Evolutionary conservation across 768 basidiomycete species (phyloP), one percentile per base, ranked within the genome.

Genomic region (Tephrocybe sp.): DNA sequence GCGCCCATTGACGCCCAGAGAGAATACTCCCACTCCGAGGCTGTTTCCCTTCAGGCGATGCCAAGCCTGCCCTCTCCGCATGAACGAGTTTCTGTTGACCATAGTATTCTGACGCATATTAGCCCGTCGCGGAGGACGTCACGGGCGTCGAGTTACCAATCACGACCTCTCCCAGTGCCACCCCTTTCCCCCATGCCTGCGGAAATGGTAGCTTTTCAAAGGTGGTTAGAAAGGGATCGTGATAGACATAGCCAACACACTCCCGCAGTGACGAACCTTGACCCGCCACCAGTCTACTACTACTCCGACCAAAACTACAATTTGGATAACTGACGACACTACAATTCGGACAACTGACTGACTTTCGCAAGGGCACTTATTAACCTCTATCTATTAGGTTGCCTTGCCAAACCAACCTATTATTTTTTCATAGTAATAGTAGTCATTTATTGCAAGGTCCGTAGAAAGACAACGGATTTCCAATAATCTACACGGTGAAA

Each of bases 211-310:
- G 41, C 51, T 30, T 52, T 49, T 41, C 55, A 53, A 39, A 56
- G 53, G 30, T 50, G 42, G 18, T 34, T 56, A 31, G 47, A 56
- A 28, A 49, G 55, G 6, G 26, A 59, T 28, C 9, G 54, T 22
- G 55, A 59, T 31, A 56, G 52, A 28, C 39, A 37, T 45, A 47
- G 45, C 25, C 49, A 46, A 37, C 39, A 50, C 18, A 41, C 21
- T 26, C 47, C 35, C 37, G 40, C 36, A 25, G 50, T 51, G 15
- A 13, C 47, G 22, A 34, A 34, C 9, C n/a, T n/a, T n/a, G 56
- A 58, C 40, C 60, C 60, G 19, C 54, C 59, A 34, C 53, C 54
- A 30, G 32, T 43, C 34, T 55, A 47, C 47, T 42, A n/a, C n/a
- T n/a, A n/a, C n/a, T n/a, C n/a, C n/a, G n/a, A n/a, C n/a, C n/a